Evolutionary conservation across 1,139 yeast genomes (phyloP).

Genomic region (Suhomyces atakaporum): DNA sequence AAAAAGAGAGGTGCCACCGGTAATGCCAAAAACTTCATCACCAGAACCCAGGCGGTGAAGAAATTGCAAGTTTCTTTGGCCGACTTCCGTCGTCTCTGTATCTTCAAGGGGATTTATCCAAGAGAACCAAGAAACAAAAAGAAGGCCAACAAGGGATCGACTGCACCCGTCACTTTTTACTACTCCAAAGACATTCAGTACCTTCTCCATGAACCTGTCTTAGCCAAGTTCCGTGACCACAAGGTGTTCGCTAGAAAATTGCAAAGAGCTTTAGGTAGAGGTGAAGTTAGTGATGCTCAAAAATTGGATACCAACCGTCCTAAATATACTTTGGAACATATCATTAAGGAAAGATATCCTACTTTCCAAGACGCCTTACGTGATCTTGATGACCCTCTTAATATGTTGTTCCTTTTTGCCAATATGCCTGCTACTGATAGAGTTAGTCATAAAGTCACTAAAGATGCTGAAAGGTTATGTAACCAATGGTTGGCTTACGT

Average conservation of each 20-base stretch:
- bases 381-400: slow-evolving; percentile 92
- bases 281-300: slow-evolving; percentile 88
- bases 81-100: slow-evolving; percentile 97
- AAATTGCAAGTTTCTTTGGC: slow-evolving; percentile 92
- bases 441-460: slow-evolving; percentile 75
- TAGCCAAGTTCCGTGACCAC: slow-evolving; percentile 91
- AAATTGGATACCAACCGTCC: slow-evolving; percentile 81
- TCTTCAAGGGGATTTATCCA: slow-evolving; percentile 94
- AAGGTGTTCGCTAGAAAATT: slow-evolving; percentile 91
- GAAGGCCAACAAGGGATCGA: slow-evolving; percentile 96
- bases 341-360: slow-evolving; percentile 94
- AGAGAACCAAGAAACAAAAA: slow-evolving; percentile 95
- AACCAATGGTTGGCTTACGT: slow-evolving; percentile 96
- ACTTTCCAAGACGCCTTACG: slow-evolving; percentile 89
- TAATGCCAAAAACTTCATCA: slow-evolving; percentile 88
- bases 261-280: slow-evolving; percentile 87
- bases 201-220: slow-evolving; percentile 91
- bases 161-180: slow-evolving; percentile 94
- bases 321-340: slow-evolving; percentile 81
- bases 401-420: slow-evolving; percentile 91
- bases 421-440: slow-evolving; percentile 92
- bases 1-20: slow-evolving; percentile 86
- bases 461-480: slow-evolving; percentile 82
- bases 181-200: slow-evolving; percentile 93
- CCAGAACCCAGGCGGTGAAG: slow-evolving; percentile 93